Evolutionary conservation across 2,329 filamentous ascomycete genomes (phyloP).

Genomic region (Zymoseptoria brevis): DNA sequence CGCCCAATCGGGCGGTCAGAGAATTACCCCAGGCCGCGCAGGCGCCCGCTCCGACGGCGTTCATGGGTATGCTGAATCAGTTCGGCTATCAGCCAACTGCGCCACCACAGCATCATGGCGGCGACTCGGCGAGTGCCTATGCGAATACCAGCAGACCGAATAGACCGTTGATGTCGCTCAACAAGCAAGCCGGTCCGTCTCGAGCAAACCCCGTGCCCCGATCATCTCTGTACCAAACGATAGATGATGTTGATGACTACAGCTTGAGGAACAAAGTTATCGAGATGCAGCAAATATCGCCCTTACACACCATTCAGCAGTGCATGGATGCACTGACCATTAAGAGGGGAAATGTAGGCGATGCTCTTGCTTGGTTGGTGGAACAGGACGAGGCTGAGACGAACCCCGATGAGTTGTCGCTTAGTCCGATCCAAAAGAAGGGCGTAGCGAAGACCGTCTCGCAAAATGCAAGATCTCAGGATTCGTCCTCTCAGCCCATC

Average conservation of each 20-base stretch:
- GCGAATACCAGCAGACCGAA: slow-evolving; percentile 19
- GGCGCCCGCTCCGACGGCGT: slow-evolving; percentile 9
- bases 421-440: slow-evolving; percentile 18
- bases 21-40: slow-evolving; percentile 21
- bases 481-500: slow-evolving; percentile 13
- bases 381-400: slow-evolving; percentile 30
- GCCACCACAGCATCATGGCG: slow-evolving; percentile 11
- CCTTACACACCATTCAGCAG: slow-evolving; percentile 38
- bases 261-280: slow-evolving; percentile 44
- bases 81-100: slow-evolving; percentile 18
- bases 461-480: slow-evolving; percentile 5
- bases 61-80: slow-evolving; percentile 18
- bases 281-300: slow-evolving; percentile 44
- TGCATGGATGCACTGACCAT: slow-evolving; percentile 44
- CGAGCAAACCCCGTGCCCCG: slow-evolving; percentile 4
- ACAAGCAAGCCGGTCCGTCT: slow-evolving; percentile 2
- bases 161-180: slow-evolving; percentile 6
- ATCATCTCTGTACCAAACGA: slow-evolving; percentile 33
- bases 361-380: slow-evolving; percentile 44
- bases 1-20: slow-evolving; percentile 20
- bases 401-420: slow-evolving; percentile 20
- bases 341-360: slow-evolving; percentile 47
- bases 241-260: slow-evolving; percentile 47
- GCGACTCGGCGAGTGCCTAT: slow-evolving; percentile 40
- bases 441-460: slow-evolving; percentile 20